Base-by-base conservation (phyloP, 1,284 basidiomycete genomes). In the Meira miltonrushii region DNA sequence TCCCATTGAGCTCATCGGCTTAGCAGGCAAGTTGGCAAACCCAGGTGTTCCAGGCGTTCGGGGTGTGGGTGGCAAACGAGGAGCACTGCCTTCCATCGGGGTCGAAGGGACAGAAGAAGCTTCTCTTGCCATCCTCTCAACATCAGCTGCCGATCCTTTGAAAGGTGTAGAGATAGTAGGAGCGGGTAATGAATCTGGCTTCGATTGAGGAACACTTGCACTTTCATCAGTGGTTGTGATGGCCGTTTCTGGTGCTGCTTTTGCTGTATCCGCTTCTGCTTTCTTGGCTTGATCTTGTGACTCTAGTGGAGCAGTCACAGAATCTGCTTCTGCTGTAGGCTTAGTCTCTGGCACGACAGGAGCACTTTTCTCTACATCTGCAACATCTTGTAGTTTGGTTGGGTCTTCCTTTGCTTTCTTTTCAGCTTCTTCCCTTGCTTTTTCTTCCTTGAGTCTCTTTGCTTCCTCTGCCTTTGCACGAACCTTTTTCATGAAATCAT, bases 101-200 rank as follows among this genome's bases (percentile, higher is more conserved):
- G 76, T 70, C 7, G 70, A 67, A 51, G 72, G 71, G 8, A 72
- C 68, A 2, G 71, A 74, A 10, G 72, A 74, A 39, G 71, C 70
- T 54, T 74, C 72, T 19, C 69, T 63, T 54, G 72, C 72, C 67
- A 71, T 69, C 40, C 69, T 63, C 64, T 74, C 72, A 48, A 72
- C 64, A 41, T 74, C 72, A 23, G 69, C 71, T 40, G 67, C 71
- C 2, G 61, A 64, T 38, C 55, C 21, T 40, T 63, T 37, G 43
- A 64, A 59, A 58, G 69, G 60, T 58, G 64, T 62, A 50, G 65
- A 62, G 62, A 54, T 58, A 59, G 51, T 23, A 13, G 62, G 17
- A 58, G 53, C 48, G n/a, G 60, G 60, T 17, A 33, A 33, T 33
- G 28, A 33, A 8, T 33, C 47, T 46, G 28, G 58, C 58, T n/a